Percentiles rank a stretch among this genome's conserved stretches.
Conservation (phyloP, 768 basidiomycete genomes). For the Porpolomopsis calyptriformis region DNA sequence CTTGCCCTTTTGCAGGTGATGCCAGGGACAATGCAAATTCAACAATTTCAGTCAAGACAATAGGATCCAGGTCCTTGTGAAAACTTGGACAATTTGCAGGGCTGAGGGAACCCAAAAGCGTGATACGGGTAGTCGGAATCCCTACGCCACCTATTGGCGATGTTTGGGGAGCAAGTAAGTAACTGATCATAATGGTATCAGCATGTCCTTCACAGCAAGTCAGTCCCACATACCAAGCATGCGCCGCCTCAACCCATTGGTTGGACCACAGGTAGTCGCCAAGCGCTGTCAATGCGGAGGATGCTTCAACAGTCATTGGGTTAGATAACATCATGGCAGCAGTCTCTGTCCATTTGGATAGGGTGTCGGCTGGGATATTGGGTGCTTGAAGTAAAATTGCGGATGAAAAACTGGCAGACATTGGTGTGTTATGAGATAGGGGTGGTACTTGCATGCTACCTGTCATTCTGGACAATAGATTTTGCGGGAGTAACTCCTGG, state of each 20-base stretch:
- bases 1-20: constrained; percentile 72
- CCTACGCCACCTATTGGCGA: constrained; percentile 64
- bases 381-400: constrained; percentile 29
- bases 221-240: constrained; percentile 63
- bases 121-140: constrained; percentile 53
- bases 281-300: constrained; percentile 67
- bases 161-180: constrained; percentile 78
- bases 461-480: constrained; percentile 33
- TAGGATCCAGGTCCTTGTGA: constrained; percentile 57
- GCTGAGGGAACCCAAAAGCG: constrained; percentile 60
- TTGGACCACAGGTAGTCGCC: constrained; percentile 72
- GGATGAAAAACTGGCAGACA: constrained; percentile 53
- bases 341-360: constrained; percentile 78
- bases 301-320: constrained; percentile 54
- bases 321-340: constrained; percentile 74
- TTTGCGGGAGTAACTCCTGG: constrained; percentile 60
- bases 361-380: constrained; percentile 48
- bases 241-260: constrained; percentile 75
- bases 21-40: constrained; percentile 83
- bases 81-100: constrained; percentile 42
- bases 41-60: constrained; percentile 80
- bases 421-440: constrained; percentile 37
- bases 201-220: neutral
- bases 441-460: constrained; percentile 27
- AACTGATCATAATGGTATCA: constrained; percentile 33